These are phyloP conservation scores for Populus hybrid DNA, from an alignment of 441 rosid genomes.

Conservation along the genomic window DNA sequence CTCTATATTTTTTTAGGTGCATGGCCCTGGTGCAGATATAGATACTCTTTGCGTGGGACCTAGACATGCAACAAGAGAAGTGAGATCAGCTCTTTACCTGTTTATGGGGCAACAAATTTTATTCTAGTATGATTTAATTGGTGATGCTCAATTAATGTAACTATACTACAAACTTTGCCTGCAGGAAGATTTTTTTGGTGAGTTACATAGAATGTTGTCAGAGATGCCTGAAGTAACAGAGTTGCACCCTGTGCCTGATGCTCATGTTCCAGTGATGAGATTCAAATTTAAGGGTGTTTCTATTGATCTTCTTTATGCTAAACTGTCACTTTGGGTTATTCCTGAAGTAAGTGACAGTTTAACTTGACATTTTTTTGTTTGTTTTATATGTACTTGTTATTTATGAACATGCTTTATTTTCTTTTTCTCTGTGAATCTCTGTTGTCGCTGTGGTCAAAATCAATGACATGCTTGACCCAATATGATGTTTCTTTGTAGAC, in stretches of 20 bases:
- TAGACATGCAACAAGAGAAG: conserved; percentile 90
- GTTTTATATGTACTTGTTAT: background rate
- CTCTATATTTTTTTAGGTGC: conserved; percentile 53
- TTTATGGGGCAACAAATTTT: conserved; percentile 20
- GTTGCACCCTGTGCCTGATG: conserved; percentile 97
- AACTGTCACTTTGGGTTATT: conserved; percentile 80
- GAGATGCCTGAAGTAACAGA: conserved; percentile 96
- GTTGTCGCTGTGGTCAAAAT: background rate
- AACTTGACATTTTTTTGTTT: background rate
- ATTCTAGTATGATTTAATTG: conserved; percentile 10
- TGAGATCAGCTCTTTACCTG: conserved; percentile 40
- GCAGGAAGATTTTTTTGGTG: conserved; percentile 96
- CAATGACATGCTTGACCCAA: too few species aligned
- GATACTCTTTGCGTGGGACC: conserved; percentile 98
- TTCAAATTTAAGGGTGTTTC: conserved; percentile 90
- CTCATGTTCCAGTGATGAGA: conserved; percentile 89
- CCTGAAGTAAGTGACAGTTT: conserved; percentile 76
- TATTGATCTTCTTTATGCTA: conserved; percentile 94
- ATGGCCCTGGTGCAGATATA: conserved; percentile 99
- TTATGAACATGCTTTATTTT: background rate
- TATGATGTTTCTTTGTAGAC: background rate
- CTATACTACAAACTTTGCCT: conserved; percentile 25
- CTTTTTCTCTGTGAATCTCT: background rate
- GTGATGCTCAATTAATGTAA: conserved; percentile 20
- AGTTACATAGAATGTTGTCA: conserved; percentile 66